Evolutionary conservation across 345 rosid species (phyloP), one percentile per base, ranked within the genome.

Genomic region (Orychophragmus violaceus): DNA sequence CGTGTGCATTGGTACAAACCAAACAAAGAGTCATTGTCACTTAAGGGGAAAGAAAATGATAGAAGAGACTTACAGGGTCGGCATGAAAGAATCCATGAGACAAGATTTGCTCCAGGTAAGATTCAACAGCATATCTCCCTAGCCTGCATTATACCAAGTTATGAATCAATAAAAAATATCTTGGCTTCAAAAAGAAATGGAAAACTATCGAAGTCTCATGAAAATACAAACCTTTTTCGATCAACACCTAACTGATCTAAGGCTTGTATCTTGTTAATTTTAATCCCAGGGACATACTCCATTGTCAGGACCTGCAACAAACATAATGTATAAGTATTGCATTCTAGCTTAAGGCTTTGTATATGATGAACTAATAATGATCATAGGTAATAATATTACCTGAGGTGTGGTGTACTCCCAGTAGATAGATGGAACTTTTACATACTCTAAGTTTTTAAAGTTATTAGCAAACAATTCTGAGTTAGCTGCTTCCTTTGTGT

Each of bases 271-370:
- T 83, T 94, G 82, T 90, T 90, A 71, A 94, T 94, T 81, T 94
- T 94, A 68, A 94, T 94, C 68, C 99, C 99, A 5, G 99, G 99
- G 66, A 94, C 99, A 80, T 94, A 90, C 80, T 94, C 99, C 99
- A 94, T 94, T 50, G 97, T 87, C 79, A 94, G 77, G 75, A 90
- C 74, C 99, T 94, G 61, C 73, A 84, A 18, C 49, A n/a, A 62
- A 46, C 35, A 24, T 19, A 11, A 59, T 32, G 24, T 9, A 25
- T 73, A 42, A 60, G n/a, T 24, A 24, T 10, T 19, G 12, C 50
- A 30, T 33, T 59, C 16, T 42, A 42, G 52, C 57, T 59, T 11
- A 51, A 41, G 49, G 72, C 58, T 30, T 59, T 24, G 13, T 30
- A 41, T 8, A 59, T 24, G 17, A 19, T 50, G 50, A 50, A 59